Percentiles rank a stretch among this genome's conserved stretches.
phyloP scores from a whole-genome alignment of 225 moss, liverwort and hornwort genomes.

The Marchantia paleacea region DNA sequence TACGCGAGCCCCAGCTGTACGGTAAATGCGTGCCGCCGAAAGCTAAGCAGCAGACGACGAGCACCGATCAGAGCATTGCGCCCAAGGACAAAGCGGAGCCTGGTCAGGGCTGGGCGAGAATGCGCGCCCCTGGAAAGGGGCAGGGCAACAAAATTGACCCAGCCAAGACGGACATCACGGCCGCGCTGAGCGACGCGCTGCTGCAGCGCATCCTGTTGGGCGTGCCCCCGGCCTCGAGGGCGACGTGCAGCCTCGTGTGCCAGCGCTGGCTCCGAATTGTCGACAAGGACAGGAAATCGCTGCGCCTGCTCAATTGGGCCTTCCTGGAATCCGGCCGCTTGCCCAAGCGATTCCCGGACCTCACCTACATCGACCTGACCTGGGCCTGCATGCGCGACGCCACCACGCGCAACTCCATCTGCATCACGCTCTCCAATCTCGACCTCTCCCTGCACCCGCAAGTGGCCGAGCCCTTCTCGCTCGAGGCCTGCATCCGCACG shows the following conservation, averaged over 20 bases:
- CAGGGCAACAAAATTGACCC: constrained; percentile 57
- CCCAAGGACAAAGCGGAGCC: neutral
- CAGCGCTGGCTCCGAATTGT: constrained; percentile 83
- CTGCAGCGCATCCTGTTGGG: constrained; percentile 38
- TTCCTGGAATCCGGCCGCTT: constrained; percentile 85
- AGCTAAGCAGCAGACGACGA: neutral
- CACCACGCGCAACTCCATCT: constrained; percentile 33
- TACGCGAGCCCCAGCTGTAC: neutral
- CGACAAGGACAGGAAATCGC: constrained; percentile 55
- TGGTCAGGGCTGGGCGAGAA: constrained; percentile 24
- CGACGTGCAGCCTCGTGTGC: constrained; percentile 57
- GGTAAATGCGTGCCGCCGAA: neutral
- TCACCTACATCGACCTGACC: constrained; percentile 77
- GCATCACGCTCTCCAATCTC: constrained; percentile 61
- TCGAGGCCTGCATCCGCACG: constrained; percentile 67
- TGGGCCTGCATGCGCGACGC: constrained; percentile 60
- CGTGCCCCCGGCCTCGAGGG: constrained; percentile 22
- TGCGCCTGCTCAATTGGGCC: constrained; percentile 76
- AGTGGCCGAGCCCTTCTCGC: constrained; percentile 56
- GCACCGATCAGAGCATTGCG: neutral
- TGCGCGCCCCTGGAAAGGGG: constrained; percentile 47
- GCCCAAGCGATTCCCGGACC: constrained; percentile 65
- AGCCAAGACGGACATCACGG: constrained; percentile 45
- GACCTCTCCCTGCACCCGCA: constrained; percentile 58
- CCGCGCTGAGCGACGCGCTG: constrained; percentile 39